Evolutionary conservation across 2,329 filamentous ascomycete species (phyloP).

Genomic region (Talaromyces funiculosus): DNA sequence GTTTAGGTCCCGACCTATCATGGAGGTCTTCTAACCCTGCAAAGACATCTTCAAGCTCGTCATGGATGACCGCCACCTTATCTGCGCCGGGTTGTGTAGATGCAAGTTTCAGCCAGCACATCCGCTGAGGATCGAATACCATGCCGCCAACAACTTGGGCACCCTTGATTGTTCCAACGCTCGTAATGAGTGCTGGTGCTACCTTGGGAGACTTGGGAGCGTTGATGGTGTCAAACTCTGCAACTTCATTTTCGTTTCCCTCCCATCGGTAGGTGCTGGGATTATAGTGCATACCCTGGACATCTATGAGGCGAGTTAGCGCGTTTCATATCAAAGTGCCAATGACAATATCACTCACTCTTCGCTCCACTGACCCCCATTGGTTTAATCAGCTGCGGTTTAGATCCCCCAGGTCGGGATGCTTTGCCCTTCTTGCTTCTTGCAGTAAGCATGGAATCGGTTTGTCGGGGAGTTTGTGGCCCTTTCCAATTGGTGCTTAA

Average conservation of each 20-base stretch:
- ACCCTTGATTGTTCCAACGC: constrained; percentile 76
- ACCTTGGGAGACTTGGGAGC: constrained; percentile 39
- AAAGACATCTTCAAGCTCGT: constrained; percentile 90
- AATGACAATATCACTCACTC: constrained; percentile 54
- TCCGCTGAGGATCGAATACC: constrained; percentile 94
- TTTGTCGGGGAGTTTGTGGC: constrained; percentile 47
- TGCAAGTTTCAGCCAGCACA: constrained; percentile 90
- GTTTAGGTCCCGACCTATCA: constrained; percentile 46
- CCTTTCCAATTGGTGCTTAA: constrained; percentile 57
- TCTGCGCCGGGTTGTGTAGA: constrained; percentile 35
- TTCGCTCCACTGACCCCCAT: constrained; percentile 72
- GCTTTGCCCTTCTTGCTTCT: constrained; percentile 40
- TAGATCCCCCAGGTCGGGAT: constrained; percentile 39
- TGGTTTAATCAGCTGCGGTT: constrained; percentile 85
- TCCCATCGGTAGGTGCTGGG: constrained; percentile 84
- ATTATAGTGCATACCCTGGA: constrained; percentile 97
- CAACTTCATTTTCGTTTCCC: constrained; percentile 83
- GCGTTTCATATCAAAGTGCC: not conserved
- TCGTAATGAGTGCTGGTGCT: constrained; percentile 72
- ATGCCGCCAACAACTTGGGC: constrained; percentile 95
- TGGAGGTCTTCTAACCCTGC: constrained; percentile 91
- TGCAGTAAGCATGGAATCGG: constrained; percentile 46
- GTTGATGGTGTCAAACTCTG: constrained; percentile 64
- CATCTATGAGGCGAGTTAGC: constrained; percentile 47
- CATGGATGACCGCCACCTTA: constrained; percentile 55